Conservation (phyloP, 2,329 filamentous ascomycete species). For the Epichloe amarillans region DNA sequence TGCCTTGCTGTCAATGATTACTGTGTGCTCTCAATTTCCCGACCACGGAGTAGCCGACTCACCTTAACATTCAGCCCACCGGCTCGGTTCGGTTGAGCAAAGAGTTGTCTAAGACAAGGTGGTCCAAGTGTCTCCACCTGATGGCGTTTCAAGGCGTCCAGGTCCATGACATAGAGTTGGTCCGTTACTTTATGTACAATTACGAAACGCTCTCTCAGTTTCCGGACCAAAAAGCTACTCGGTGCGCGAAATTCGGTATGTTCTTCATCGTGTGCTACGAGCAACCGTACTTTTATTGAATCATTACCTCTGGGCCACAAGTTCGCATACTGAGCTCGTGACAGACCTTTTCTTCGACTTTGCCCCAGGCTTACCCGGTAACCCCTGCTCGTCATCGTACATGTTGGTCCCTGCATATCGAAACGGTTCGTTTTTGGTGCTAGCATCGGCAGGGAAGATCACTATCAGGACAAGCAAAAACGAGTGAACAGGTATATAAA, state of each 20-base stretch:
- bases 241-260: neutral
- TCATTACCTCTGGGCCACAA: neutral
- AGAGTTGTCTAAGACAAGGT: neutral
- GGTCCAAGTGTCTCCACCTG: constrained; percentile 2
- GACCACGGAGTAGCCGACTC: neutral
- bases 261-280: neutral
- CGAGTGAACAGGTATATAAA: neutral
- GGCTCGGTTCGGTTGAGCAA: neutral
- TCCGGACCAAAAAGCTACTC: neutral
- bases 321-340: neutral
- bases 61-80: neutral
- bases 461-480: neutral
- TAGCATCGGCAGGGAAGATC: neutral
- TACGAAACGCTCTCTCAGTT: neutral
- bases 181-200: neutral
- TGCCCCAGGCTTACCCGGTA: neutral
- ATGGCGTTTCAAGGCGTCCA: neutral
- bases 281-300: neutral
- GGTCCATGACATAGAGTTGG: neutral
- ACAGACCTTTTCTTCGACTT: neutral
- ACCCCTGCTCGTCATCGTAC: neutral
- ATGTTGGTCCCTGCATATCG: neutral
- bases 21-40: neutral
- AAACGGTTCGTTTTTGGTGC: neutral
- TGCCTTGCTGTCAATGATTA: neutral